A percentile compares a stretch with the other conserved stretches of the same genome.
phyloP scores from a whole-genome alignment of 2,329 filamentous ascomycete species.

The Kalmusia sp. region DNA sequence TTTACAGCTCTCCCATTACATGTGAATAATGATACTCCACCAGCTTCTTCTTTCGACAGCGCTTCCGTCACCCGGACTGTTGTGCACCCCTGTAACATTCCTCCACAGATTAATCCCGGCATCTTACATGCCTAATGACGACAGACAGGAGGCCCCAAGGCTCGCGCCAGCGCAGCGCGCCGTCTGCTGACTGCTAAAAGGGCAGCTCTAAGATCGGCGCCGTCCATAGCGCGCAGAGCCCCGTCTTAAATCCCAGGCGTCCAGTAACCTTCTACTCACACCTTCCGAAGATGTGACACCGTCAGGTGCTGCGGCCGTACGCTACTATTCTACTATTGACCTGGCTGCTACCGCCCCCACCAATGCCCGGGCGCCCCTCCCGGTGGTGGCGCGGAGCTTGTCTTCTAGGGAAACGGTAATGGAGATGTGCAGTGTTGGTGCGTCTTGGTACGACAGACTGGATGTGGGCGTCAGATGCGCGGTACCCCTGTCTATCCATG shows the following conservation, averaged over 20 bases:
- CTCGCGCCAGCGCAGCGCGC: background rate
- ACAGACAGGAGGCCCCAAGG: background rate
- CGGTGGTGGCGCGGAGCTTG: conserved; percentile 1
- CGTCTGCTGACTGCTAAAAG: conserved; percentile 18
- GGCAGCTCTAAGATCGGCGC: conserved; percentile 11
- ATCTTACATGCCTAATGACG: conserved; percentile 10
- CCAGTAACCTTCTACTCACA: conserved; percentile 22
- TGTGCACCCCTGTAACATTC: too few relatives aligned
- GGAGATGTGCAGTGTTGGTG: background rate
- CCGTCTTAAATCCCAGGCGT: background rate
- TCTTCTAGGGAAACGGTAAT: conserved; percentile 1
- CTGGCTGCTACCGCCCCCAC: background rate
- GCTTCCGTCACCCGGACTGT: conserved; percentile 8
- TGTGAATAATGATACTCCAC: background rate
- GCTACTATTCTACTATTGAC: background rate
- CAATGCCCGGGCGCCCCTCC: background rate
- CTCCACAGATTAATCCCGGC: conserved; percentile 3
- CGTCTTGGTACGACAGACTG: background rate
- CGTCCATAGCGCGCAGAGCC: conserved; percentile 8
- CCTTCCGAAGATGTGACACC: conserved; percentile 21
- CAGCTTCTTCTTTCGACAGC: conserved; percentile 15
- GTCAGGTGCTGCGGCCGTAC: conserved; percentile 6
- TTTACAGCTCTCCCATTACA: background rate
- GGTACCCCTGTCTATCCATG: background rate
- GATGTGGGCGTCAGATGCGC: conserved; percentile 2